Base-by-base conservation (phyloP, 176 grass and related monocot genomes). In the Eleusine indica region DNA sequence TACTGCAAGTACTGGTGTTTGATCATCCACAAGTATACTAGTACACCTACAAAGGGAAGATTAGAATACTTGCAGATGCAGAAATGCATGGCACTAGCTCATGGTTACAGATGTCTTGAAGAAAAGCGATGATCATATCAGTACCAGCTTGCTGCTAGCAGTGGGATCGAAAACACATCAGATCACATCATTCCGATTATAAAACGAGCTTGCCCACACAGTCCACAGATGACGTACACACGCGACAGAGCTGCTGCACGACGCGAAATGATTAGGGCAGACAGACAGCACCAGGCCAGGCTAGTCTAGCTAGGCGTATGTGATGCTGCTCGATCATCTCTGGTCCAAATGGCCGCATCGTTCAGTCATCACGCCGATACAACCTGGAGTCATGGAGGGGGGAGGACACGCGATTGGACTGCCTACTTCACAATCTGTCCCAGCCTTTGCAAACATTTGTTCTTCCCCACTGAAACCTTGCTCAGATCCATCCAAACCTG, bases 331-430 rank as follows among this genome's bases (percentile, higher is more conserved):
- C 57, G 73, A 40, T 77, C 54, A 6, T 70, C 46, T 70, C 46
- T 77, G 46, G 73, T 47, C 38, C 68, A 40, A 30, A 65, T 69
- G 65, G 44, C 22, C 37, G 42, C 42, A 58, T 65, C 66, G 35
- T 66, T 37, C 56, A 22, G 47, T 38, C 39, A 82, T 77, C 57
- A 42, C 63, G 49, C 25, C 46, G 25, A 65, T 82, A 46, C 78
- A 89, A 77, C 83, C 73, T 86, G 83, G 88, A 44, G 63, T 78
- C 75, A 17, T 79, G 46, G 19, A 25, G 4, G n/a, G 30, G 25
- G 28, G 29, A 54, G 43, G 70, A 70, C 76, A 41, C 13, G 35
- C 38, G 83, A 86, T 77, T 86, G 47, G 78, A 82, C 66, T 6
- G 66, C 52, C 66, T 77, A 30, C 41, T 82, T 87, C 1, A 5